Conservation (phyloP, 2,329 filamentous ascomycete genomes). For the Botrytis sinoallii region DNA sequence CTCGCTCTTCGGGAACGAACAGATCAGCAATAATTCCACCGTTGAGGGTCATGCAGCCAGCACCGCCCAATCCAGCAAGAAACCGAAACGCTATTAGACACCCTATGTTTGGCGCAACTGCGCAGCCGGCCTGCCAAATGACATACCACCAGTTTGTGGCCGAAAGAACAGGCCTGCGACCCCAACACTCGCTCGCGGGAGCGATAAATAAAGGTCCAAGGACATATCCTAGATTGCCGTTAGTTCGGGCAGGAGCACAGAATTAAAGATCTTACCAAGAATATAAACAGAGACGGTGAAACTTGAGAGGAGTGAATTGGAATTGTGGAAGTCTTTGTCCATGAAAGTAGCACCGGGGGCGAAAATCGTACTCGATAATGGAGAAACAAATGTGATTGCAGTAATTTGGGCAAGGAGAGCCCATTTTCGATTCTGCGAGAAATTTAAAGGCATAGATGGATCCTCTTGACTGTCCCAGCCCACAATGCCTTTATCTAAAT, state of each 20-base stretch:
- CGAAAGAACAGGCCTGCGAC: conserved; percentile 43
- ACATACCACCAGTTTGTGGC: not conserved
- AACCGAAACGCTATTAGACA: conserved; percentile 57
- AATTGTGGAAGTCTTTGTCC: conserved; percentile 45
- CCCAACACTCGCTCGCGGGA: not conserved
- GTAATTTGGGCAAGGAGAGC: conserved; percentile 16
- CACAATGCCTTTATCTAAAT: conserved; percentile 8
- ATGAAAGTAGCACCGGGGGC: conserved; percentile 48
- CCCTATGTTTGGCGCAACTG: conserved; percentile 46
- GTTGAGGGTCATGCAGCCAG: conserved; percentile 34
- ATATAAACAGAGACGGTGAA: not conserved
- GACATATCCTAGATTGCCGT: conserved; percentile 47
- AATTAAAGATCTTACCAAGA: not conserved
- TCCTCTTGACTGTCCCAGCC: not conserved
- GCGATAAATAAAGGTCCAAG: conserved; percentile 51
- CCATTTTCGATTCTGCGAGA: not conserved
- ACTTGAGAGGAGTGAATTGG: conserved; percentile 47
- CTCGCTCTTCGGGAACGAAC: not conserved
- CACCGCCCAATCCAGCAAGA: conserved; percentile 59
- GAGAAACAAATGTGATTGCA: conserved; percentile 32
- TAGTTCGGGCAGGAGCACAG: conserved; percentile 43
- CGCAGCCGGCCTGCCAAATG: conserved; percentile 39
- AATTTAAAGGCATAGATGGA: not conserved
- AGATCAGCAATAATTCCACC: conserved; percentile 1
- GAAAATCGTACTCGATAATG: conserved; percentile 48